Evolutionary conservation across 352 stramenopile species (phyloP), one percentile per base, ranked within the genome.

Genomic region (Pythium sp.): DNA sequence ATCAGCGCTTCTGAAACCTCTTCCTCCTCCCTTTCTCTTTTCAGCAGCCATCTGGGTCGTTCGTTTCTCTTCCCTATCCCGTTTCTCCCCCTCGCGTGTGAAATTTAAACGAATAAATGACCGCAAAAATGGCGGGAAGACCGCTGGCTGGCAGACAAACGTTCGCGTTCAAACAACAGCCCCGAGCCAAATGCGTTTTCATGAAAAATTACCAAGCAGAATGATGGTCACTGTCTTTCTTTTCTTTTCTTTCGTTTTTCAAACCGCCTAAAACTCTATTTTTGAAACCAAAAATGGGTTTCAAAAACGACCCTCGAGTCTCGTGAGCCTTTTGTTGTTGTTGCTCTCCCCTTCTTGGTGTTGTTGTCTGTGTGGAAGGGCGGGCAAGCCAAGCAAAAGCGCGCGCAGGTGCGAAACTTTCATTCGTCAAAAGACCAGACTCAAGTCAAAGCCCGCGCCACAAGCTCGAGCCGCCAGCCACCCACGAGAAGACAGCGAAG

Each of bases 361-460:
- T 26, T 59, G 54, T 26, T 2, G 20, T 24, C 11, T 32, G 12
- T 59, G 54, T 34, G 26, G 54, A 38, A 28, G 18, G 58, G 34
- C 22, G 4, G 22, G n/a, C 20, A 53, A 36, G 57, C 57, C 36
- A 43, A 36, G 34, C 36, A 38, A 30, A 38, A 38, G 28, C 28
- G 18, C 43, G 49, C 53, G 7, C 36, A 47, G 53, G 65, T 73
- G 72, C 47, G 71, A 79, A 77, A 84, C 47, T 82, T 89, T 92
- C 86, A 93, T 93, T 93, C 82, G 84, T 71, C 82, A 93, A 93
- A 93, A 93, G 77, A 89, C 85, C 78, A 72, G 70, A 84, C 75
- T 91, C 77, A 67, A 83, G 79, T 76, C 79, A 91, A 78, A 93
- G 78, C 79, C 72, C 76, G 78, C 81, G 77, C 74, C 86, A 76